A percentile compares a stretch with the other conserved stretches of the same genome.
Evolutionary conservation across 345 rosid genomes (phyloP).

Genomic region (Eucalyptus tenuipes): DNA sequence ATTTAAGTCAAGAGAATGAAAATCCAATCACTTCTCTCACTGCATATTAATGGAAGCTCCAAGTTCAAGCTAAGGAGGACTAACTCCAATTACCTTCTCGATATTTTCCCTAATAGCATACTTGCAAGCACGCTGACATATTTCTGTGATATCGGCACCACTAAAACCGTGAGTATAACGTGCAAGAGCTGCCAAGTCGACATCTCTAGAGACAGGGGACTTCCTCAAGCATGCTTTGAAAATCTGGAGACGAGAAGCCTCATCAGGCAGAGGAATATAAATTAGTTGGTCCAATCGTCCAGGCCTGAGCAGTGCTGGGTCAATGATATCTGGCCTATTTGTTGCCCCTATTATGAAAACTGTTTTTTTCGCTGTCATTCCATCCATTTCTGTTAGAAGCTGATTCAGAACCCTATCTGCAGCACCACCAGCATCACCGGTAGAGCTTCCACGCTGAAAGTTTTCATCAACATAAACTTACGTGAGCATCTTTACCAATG

Average conservation of each 20-base stretch:
- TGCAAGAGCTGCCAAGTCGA: conserved; percentile 73
- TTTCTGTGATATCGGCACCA: conserved; percentile 95
- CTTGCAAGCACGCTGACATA: conserved; percentile 89
- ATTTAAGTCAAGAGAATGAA: not conserved
- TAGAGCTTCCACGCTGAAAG: conserved; percentile 73
- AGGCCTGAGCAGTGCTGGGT: conserved; percentile 85
- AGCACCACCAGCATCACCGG: conserved; percentile 92
- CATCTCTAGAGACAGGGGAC: conserved; percentile 75
- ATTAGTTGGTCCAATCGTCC: conserved; percentile 91
- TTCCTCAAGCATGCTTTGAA: conserved; percentile 85
- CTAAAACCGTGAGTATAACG: conserved; percentile 85
- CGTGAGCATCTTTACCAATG: not conserved
- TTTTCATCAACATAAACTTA: not conserved
- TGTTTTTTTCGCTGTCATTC: conserved; percentile 90
- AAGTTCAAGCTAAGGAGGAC: not conserved
- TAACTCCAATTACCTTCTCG: conserved; percentile 47
- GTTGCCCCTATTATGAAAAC: conserved; percentile 95
- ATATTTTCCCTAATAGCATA: conserved; percentile 89
- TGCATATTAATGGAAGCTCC: not conserved
- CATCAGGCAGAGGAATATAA: conserved; percentile 90
- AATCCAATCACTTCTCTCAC: not conserved
- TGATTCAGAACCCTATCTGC: conserved; percentile 92
- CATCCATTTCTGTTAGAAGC: conserved; percentile 95
- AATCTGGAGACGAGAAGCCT: conserved; percentile 72
- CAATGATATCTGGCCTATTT: conserved; percentile 88